Base-by-base conservation (phyloP, 257 asterid species). In the Vinca minor region DNA sequence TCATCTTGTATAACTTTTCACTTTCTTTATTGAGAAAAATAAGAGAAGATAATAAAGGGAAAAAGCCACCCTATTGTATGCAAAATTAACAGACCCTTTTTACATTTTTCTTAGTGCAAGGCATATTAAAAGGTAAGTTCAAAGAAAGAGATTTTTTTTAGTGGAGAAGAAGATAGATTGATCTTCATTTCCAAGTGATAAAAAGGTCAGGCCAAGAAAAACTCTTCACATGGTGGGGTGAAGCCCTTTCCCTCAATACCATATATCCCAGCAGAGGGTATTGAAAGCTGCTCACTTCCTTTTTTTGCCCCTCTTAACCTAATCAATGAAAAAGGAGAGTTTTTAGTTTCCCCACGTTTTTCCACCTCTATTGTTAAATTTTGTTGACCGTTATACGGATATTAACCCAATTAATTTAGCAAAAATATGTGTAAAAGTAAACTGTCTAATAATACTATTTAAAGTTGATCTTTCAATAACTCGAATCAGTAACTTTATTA, bases 171-270 rank as follows among this genome's bases (percentile, higher is more conserved):
- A 48, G 29, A n/a, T n/a, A n/a, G n/a, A 34, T 57, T 18, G 25
- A 56, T 20, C 6, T 69, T 48, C 62, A 48, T 64, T 28, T 61
- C 57, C 46, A 49, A 29, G 26, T 26, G 14, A 58, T 20, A 4
- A 36, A 69, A 64, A 58, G 50, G 73, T 65, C 71, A 68, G 70
- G 65, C 76, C 69, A 67, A 72, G 65, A 75, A 71, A 65, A 69
- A 58, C 39, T 75, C 48, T 41, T 79, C 87, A 76, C 86, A 67
- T 77, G 81, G 78, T 78, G 81, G 82, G 82, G 69, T 56, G 45
- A 69, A 48, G 42, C 5, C 59, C 38, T 34, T 4, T 8, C 11
- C 63, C 44, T 10, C 26, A 65, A 18, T 9, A n/a, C 35, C 59
- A 12, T 23, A 50, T 50, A 32, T 50, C 32, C 21, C 63, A 18